Conservation (phyloP, 352 stramenopile species). For the Plasmopara halstedii region DNA sequence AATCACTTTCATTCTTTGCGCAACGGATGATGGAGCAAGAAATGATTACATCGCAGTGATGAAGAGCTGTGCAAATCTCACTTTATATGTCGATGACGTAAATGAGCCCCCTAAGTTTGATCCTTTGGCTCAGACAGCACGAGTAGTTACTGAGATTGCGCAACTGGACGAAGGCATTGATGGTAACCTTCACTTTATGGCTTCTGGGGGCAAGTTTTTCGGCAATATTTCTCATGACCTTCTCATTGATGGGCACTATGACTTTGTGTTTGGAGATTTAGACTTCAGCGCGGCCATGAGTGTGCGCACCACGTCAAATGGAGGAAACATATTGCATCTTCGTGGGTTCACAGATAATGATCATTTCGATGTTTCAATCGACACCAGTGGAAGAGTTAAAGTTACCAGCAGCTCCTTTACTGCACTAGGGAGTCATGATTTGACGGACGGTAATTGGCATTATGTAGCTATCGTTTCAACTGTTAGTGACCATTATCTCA, state of each 20-base stretch:
- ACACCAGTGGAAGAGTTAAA: constrained; percentile 4
- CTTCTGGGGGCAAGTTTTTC: constrained; percentile 10
- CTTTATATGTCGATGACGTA: constrained; percentile 26
- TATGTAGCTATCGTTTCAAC: constrained; percentile 17
- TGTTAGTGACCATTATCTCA: constrained; percentile 4
- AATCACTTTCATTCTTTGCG: constrained; percentile 32
- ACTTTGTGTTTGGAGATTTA: constrained; percentile 36
- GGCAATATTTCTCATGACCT: constrained; percentile 16
- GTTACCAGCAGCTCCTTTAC: not conserved
- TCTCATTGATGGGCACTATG: not conserved
- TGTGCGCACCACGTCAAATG: constrained; percentile 8
- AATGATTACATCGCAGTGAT: constrained; percentile 40
- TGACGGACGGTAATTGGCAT: constrained; percentile 14
- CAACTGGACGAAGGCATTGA: constrained; percentile 9
- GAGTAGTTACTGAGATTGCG: constrained; percentile 2
- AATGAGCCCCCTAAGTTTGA: constrained; percentile 33
- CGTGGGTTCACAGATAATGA: not conserved
- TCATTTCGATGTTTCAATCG: constrained; percentile 16
- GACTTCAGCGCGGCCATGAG: constrained; percentile 36
- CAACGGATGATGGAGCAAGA: constrained; percentile 37
- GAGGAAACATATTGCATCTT: constrained; percentile 11
- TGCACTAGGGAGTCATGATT: not conserved
- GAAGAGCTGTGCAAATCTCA: constrained; percentile 35
- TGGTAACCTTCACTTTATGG: constrained; percentile 10
- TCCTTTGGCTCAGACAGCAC: not conserved